A percentile compares a stretch with the other conserved stretches of the same genome.
Conservation (phyloP, 164 flowering plant species). For the Chloranthus sessilifolius region DNA sequence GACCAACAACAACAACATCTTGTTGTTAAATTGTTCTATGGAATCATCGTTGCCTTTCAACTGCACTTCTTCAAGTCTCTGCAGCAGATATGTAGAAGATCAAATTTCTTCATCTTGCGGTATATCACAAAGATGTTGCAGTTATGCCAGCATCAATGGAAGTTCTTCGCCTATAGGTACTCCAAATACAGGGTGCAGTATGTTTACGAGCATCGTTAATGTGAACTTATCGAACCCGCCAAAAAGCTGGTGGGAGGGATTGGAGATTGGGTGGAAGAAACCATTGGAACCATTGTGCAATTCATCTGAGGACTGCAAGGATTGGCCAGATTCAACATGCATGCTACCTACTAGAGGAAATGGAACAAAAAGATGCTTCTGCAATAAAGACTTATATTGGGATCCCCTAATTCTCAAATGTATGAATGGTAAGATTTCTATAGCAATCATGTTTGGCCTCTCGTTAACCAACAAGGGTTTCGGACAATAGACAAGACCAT, state of each 20-base stretch:
- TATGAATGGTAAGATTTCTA: no score
- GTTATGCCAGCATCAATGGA: background rate
- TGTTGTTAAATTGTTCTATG: background rate
- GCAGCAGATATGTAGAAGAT: background rate
- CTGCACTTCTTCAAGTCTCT: background rate
- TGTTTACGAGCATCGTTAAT: background rate
- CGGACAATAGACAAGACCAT: no score
- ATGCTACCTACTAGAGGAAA: background rate
- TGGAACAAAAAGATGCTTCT: background rate
- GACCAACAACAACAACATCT: background rate
- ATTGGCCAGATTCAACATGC: background rate
- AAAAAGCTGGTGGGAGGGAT: background rate
- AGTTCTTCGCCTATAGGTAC: background rate
- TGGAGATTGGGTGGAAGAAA: conserved; percentile 2
- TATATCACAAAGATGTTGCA: background rate
- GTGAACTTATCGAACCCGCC: background rate
- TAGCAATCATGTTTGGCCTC: no score
- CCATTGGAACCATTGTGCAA: background rate
- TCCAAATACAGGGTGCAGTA: background rate
- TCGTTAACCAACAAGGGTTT: no score
- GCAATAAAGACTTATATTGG: background rate
- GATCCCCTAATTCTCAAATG: background rate
- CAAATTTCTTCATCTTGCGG: background rate
- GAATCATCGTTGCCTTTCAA: background rate
- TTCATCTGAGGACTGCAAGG: background rate